phyloP scores from a whole-genome alignment of 345 rosid genomes.

The rapeseed (Brassica napus) region Da-Ae NC_063446.1:32960001-32960500 shows the following conservation, averaged over 20 bases:
- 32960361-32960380: background rate
- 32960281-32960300: no score
- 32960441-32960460: slow-evolving; percentile 86
- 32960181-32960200: no score
- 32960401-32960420: background rate
- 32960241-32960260: no score
- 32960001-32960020: background rate
- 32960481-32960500: slow-evolving; percentile 69
- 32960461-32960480: slow-evolving; percentile 81
- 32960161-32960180: no score
- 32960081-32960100: background rate
- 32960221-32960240: no score
- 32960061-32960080: background rate
- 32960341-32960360: background rate
- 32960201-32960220: no score
- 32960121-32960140: background rate
- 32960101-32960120: background rate
- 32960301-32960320: background rate
- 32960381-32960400: background rate
- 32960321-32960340: background rate
- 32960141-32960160: background rate
- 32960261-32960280: no score
- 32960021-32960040: background rate
- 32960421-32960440: slow-evolving; percentile 54
- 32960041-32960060: slow-evolving; percentile 4